Evolutionary conservation across 257 asterid species (phyloP).

Genomic region (Solanum acaule): DNA sequence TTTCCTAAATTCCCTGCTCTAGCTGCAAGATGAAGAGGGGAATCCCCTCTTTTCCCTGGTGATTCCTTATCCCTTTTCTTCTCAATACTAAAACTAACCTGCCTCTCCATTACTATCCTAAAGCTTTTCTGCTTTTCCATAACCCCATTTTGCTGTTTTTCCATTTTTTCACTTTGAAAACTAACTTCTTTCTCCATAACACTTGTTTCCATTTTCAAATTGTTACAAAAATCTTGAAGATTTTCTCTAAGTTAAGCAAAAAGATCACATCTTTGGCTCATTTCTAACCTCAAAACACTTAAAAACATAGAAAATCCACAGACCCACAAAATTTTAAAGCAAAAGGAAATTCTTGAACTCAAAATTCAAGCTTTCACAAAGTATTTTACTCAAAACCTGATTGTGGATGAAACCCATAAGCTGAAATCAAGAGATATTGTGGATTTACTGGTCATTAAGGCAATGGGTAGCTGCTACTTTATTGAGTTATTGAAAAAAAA

Average conservation of each 20-base stretch:
- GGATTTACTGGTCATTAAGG: neutral
- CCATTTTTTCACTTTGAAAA: slow-evolving; percentile 49
- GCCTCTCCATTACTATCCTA: slow-evolving; percentile 85
- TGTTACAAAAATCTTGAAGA: neutral
- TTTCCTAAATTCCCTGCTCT: slow-evolving; percentile 75
- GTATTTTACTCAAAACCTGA: neutral
- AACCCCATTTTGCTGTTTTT: slow-evolving; percentile 75
- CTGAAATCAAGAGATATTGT: neutral
- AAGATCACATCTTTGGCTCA: neutral
- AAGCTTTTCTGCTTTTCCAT: slow-evolving; percentile 96
- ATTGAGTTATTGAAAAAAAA: neutral
- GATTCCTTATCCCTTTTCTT: slow-evolving; percentile 70
- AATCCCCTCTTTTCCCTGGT: slow-evolving; percentile 88
- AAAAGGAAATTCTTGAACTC: neutral
- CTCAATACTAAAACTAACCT: slow-evolving; percentile 73
- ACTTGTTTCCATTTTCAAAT: neutral
- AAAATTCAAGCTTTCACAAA: neutral
- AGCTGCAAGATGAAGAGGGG: slow-evolving; percentile 81
- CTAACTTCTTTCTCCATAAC: slow-evolving; percentile 57
- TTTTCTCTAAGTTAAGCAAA: neutral
- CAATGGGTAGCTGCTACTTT: neutral
- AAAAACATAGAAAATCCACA: neutral
- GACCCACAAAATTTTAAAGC: neutral
- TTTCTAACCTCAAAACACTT: neutral
- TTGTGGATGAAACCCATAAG: neutral